These are phyloP conservation scores for Ophiocordyceps camponoti-leonardi DNA, from an alignment of 2,329 filamentous ascomycete species.

Conservation along the genomic window DNA sequence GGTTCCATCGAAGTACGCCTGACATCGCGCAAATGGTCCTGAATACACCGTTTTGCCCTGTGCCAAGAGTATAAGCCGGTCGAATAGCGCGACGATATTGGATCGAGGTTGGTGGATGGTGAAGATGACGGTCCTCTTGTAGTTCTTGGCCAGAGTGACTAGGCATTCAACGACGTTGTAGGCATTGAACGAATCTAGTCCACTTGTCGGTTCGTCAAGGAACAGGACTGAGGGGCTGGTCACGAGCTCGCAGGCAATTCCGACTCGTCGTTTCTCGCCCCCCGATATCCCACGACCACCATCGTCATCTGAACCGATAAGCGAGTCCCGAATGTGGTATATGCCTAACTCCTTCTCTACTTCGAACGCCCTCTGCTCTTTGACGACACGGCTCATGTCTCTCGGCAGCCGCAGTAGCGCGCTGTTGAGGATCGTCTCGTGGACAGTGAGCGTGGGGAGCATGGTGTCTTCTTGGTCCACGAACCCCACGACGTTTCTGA, in stretches of 20 bases:
- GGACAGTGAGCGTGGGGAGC: constrained; percentile 86
- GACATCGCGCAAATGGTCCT: constrained; percentile 74
- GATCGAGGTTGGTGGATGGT: constrained; percentile 97
- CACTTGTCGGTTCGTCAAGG: constrained; percentile 91
- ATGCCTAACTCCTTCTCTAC: constrained; percentile 95
- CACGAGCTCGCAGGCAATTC: constrained; percentile 93
- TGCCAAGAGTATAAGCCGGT: constrained; percentile 79
- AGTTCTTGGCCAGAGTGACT: constrained; percentile 85
- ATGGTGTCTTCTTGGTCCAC: constrained; percentile 98
- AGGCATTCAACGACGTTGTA: constrained; percentile 97
- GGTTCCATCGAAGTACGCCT: constrained; percentile 79
- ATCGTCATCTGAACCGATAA: constrained; percentile 92
- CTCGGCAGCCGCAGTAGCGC: constrained; percentile 80
- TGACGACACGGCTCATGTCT: constrained; percentile 75
- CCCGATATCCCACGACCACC: constrained; percentile 91
- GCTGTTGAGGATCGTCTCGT: constrained; percentile 93
- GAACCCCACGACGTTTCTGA: constrained; percentile 84
- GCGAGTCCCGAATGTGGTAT: constrained; percentile 78
- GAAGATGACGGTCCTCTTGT: constrained; percentile 93
- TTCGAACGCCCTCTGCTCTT: constrained; percentile 79
- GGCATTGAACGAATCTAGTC: constrained; percentile 89
- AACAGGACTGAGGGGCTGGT: constrained; percentile 96
- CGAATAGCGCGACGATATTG: constrained; percentile 95
- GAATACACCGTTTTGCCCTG: constrained; percentile 86
- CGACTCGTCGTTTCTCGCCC: constrained; percentile 88